phyloP scores from a whole-genome alignment of 805 yeast species.

The Nakazawaea wyomingensis region DNA sequence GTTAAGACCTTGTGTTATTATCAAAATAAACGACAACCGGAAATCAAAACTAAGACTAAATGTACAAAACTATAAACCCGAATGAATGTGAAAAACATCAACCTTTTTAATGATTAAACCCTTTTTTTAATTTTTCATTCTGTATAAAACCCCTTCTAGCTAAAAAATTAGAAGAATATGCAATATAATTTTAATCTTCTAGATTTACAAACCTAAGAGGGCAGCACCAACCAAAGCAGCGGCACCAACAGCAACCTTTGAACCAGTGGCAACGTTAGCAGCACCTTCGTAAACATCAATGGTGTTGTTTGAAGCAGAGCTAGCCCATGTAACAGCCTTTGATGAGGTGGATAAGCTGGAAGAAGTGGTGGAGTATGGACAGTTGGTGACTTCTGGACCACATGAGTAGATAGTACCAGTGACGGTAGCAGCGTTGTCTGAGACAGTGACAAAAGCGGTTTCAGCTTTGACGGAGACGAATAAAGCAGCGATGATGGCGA shows the following conservation, averaged over 20 bases:
- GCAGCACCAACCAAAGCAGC: slow-evolving; percentile 29
- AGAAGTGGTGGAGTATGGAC: slow-evolving; percentile 32
- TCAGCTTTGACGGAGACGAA: slow-evolving; percentile 30
- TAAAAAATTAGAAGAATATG: neutral
- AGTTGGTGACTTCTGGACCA: slow-evolving; percentile 39
- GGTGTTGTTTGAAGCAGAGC: slow-evolving; percentile 19
- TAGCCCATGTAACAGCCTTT: too few relatives aligned
- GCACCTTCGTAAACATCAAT: slow-evolving; percentile 30
- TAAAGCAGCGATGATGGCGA: slow-evolving; percentile 34
- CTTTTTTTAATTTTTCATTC: neutral
- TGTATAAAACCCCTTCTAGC: neutral
- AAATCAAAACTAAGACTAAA: neutral
- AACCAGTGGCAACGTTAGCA: slow-evolving; percentile 24
- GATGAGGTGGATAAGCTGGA: slow-evolving; percentile 14
- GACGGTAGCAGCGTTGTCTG: slow-evolving; percentile 30
- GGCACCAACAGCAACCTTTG: slow-evolving; percentile 29
- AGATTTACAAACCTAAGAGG: slow-evolving; percentile 27
- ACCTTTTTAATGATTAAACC: neutral
- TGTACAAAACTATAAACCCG: neutral
- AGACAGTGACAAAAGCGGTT: slow-evolving; percentile 31
- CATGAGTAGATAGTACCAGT: slow-evolving; percentile 44
- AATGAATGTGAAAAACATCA: neutral
- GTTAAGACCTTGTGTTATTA: too few relatives aligned
- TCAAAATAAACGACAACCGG: too few relatives aligned
- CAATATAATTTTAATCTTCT: too few relatives aligned